Percentiles rank a stretch among this genome's conserved stretches.
Evolutionary conservation across 257 asterid genomes (phyloP).

Genomic region (Lithospermum erythrorhizon): DNA sequence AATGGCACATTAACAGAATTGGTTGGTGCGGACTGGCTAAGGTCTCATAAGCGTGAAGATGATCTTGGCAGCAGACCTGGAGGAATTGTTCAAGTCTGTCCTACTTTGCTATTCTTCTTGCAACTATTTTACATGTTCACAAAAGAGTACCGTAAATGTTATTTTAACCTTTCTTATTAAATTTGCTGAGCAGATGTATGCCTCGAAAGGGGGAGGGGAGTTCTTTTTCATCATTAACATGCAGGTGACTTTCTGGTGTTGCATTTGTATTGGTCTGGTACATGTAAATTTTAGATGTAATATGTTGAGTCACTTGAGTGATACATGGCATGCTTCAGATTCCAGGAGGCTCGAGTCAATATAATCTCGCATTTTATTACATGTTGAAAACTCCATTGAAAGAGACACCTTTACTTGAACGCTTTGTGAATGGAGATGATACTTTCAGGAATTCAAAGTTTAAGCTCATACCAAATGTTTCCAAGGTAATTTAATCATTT

Average conservation of each 20-base stretch:
- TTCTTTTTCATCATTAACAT: constrained; percentile 64
- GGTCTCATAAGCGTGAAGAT: constrained; percentile 62
- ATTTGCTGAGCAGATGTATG: constrained; percentile 41
- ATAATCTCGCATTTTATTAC: constrained; percentile 57
- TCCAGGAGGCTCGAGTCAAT: constrained; percentile 20
- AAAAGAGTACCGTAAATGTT: no score
- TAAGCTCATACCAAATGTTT: constrained; percentile 78
- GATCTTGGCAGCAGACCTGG: constrained; percentile 58
- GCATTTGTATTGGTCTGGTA: background rate
- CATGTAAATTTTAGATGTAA: background rate
- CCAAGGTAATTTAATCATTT: constrained; percentile 32
- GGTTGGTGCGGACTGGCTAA: constrained; percentile 84
- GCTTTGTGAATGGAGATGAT: constrained; percentile 71
- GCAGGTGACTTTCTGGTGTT: constrained; percentile 30
- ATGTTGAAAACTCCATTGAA: constrained; percentile 54
- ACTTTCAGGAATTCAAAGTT: constrained; percentile 74
- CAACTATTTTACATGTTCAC: background rate
- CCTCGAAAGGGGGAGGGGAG: constrained; percentile 48
- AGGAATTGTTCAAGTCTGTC: constrained; percentile 64
- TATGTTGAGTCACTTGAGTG: constrained; percentile 5
- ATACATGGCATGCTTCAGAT: background rate
- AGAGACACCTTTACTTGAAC: constrained; percentile 59
- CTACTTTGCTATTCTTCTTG: background rate
- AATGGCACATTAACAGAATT: constrained; percentile 55
- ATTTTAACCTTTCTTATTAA: background rate